Base-by-base conservation (phyloP, 352 stramenopile species). In the Phytophthora multivora region DNA sequence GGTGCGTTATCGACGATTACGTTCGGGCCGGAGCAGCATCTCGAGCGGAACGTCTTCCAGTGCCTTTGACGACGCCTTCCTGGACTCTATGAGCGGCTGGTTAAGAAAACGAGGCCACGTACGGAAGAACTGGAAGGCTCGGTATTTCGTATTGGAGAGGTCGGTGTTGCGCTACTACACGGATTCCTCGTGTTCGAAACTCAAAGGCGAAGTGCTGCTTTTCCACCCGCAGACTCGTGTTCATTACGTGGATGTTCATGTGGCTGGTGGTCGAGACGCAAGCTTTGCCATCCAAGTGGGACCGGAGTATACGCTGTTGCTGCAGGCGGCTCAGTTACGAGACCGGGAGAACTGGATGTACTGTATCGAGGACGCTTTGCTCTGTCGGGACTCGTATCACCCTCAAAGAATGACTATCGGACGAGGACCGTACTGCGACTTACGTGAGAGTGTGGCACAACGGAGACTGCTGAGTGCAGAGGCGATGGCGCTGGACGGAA, bases 261-360 rank as follows among this genome's bases (percentile, higher is more conserved):
- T 90, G 12, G 63, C 77, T 9, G 70, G 65, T 16, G 78, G 78
- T 2, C 68, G 81, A 1, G 80, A 91, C 25, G 67, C 77, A 31
- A 80, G 70, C 12, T 90, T 92, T 56, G 79, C 79, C 1, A 71
- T 92, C 25, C 78, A 88, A 58, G 73, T 89, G 6, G 80, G 80
- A 0, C 53, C 63, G 1, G 76, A 86, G 12, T 92, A 90, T 45
- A 82, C 73, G 13, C 60, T 92, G 15, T 23, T 90, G 39, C 56
- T 92, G 5, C 77, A 92, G 60, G 80, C 83, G 3, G 65, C 73
- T 4, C 73, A 74, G 38, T 49, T 90, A 10, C 71, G 71, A 11
- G 83, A 90, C 16, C 79, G 83, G 4, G 83, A 92, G 57, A 86
- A 88, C 40, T 92, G 83, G 83, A 86, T 92, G 53, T 92, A 89